phyloP scores from a whole-genome alignment of 192 early-diverging fungal genomes.

The Haplosporangium gracile region DNA sequence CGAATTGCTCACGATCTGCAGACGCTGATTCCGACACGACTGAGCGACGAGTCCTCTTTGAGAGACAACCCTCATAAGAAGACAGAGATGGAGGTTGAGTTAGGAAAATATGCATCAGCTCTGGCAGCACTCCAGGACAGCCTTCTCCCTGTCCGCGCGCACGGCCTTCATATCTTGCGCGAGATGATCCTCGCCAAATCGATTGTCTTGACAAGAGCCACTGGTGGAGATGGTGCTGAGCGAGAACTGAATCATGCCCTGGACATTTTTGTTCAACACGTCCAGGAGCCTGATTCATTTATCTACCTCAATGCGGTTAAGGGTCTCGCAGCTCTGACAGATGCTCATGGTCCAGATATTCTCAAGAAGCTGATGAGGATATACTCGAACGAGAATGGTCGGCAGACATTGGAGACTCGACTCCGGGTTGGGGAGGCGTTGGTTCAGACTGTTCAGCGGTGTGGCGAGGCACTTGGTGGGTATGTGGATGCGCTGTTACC shows the following conservation, averaged over 20 bases:
- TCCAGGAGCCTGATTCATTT: conserved; percentile 88
- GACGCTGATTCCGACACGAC: conserved; percentile 58
- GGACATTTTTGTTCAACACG: conserved; percentile 83
- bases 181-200: conserved; percentile 84
- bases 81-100: conserved; percentile 54
- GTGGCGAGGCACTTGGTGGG: conserved; percentile 84
- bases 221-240: conserved; percentile 56
- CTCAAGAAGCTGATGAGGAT: conserved; percentile 76
- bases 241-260: conserved; percentile 73
- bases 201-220: conserved; percentile 58
- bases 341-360: conserved; percentile 79
- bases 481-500: conserved; percentile 62
- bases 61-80: conserved; percentile 13
- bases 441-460: conserved; percentile 85
- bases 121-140: conserved; percentile 83
- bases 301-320: conserved; percentile 95
- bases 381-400: conserved; percentile 65
- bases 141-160: conserved; percentile 88
- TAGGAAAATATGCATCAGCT: conserved; percentile 77
- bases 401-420: conserved; percentile 72
- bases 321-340: conserved; percentile 85
- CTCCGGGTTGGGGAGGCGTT: conserved; percentile 91
- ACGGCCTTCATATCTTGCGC: conserved; percentile 86
- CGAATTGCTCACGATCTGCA: conserved; percentile 62
- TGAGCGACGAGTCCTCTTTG: conserved; percentile 13